Evolutionary conservation across 345 rosid species (phyloP), one percentile per base, ranked within the genome.

Genomic region (Aegle marmelos): DNA sequence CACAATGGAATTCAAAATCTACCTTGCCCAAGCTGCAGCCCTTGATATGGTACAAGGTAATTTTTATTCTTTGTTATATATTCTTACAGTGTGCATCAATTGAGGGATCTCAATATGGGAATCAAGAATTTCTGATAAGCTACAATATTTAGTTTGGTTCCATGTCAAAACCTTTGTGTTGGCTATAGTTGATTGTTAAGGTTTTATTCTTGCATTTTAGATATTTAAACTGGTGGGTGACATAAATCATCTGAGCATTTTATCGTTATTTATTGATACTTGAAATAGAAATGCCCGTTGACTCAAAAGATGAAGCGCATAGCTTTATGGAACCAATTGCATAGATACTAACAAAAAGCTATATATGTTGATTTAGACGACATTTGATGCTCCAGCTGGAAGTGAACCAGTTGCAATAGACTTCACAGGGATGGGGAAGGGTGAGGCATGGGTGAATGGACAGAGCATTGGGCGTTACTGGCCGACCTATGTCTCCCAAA

Each of bases 381-480:
- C 78, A 54, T 89, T 95, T 74, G 84, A 86, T 73, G 89, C 90
- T 70, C 98, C 98, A 17, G 84, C 86, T 54, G 97, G 97, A 3
- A 82, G 81, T 50, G 88, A 85, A 61, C 94, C 99, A 2, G 80
- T 93, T 31, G 98, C 98, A 22, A 73, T 95, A 70, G 98, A 95
- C 88, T 93, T 93, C 86, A 87, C 90, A 0, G 98, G 97, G 50
- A 84, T 91, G 94, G 97, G 94, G 30, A 95, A 95, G 82, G 99
- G 99, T 19, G 92, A 89, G 82, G 99, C 98, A 16, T 95, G 99
- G 99, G 93, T 95, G 73, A 95, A 95, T 33, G 98, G 98, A 78
- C 94, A 92, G 83, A 93, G 99, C 83, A 93, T 93, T 72, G 99
- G 99, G 58, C 87, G 98, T 45, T 95, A 91, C 82, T 95, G 99